phyloP scores from a whole-genome alignment of 306 rosid species.

The Pterocarpus santalinus region DNA sequence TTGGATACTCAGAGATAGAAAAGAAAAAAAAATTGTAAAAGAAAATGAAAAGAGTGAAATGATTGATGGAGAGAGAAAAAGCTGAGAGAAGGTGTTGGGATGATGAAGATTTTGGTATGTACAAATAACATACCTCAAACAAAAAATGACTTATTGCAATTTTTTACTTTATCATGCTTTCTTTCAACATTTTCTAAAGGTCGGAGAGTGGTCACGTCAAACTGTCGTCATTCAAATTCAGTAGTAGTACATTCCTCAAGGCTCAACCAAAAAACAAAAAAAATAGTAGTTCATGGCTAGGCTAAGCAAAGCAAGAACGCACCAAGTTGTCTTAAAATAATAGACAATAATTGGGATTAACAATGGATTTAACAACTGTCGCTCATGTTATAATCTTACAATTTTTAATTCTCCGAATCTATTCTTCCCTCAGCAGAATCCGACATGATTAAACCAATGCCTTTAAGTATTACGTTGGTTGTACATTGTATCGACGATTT shows the following conservation, averaged over 20 bases:
- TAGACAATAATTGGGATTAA: slow-evolving; percentile 18
- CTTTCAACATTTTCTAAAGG: not conserved
- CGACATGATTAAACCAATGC: slow-evolving; percentile 29
- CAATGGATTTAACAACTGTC: slow-evolving; percentile 32
- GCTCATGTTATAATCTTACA: slow-evolving; percentile 8
- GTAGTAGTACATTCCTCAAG: not conserved
- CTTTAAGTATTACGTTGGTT: slow-evolving; percentile 9
- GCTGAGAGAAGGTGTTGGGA: too few relatives aligned
- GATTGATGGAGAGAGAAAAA: too few relatives aligned
- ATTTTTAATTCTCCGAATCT: slow-evolving; percentile 26
- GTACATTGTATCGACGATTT: slow-evolving; percentile 41
- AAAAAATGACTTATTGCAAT: too few relatives aligned
- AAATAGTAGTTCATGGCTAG: not conserved
- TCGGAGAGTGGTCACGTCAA: slow-evolving; percentile 29
- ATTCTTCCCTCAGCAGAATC: slow-evolving; percentile 43
- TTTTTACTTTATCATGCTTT: not conserved
- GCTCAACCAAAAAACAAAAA: too few relatives aligned
- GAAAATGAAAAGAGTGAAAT: too few relatives aligned
- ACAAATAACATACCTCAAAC: too few relatives aligned
- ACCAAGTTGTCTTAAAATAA: slow-evolving; percentile 38
- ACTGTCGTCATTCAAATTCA: slow-evolving; percentile 28
- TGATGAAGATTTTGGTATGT: too few relatives aligned
- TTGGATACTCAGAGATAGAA: too few relatives aligned
- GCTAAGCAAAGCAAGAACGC: slow-evolving; percentile 29
- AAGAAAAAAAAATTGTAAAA: too few relatives aligned